phyloP scores from a whole-genome alignment of 2,329 filamentous ascomycete species.

The Diaporthe australafricana region DNA sequence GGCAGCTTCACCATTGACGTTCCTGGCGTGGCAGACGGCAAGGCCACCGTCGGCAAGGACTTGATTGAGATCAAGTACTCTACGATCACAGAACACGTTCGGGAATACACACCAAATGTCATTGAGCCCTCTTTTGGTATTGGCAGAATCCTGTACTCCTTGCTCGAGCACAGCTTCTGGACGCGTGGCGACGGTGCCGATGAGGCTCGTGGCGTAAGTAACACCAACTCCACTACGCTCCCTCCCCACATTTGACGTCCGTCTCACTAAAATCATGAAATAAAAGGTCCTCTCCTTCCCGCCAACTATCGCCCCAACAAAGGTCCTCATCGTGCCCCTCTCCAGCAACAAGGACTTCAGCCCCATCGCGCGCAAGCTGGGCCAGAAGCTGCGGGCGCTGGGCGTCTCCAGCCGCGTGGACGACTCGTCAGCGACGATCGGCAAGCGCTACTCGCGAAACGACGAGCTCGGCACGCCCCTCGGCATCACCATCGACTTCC shows the following conservation, averaged over 20 bases:
- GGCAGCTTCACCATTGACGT: slow-evolving; percentile 85
- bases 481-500: slow-evolving; percentile 95
- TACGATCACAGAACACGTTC: slow-evolving; percentile 82
- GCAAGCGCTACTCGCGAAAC: slow-evolving; percentile 94
- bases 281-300: slow-evolving; percentile 70
- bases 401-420: slow-evolving; percentile 89
- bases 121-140: slow-evolving; percentile 99
- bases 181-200: slow-evolving; percentile 79
- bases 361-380: slow-evolving; percentile 79
- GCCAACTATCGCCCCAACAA: slow-evolving; percentile 85
- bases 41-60: slow-evolving; percentile 83
- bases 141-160: slow-evolving; percentile 89
- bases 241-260: slow-evolving; percentile 28
- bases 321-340: slow-evolving; percentile 91
- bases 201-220: slow-evolving; percentile 86
- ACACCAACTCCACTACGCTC: background rate
- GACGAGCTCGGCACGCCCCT: slow-evolving; percentile 96
- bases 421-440: slow-evolving; percentile 90
- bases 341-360: slow-evolving; percentile 85
- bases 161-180: slow-evolving; percentile 98
- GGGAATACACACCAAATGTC: slow-evolving; percentile 95
- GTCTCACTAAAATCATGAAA: slow-evolving; percentile 40
- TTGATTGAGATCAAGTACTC: slow-evolving; percentile 86
- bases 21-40: slow-evolving; percentile 72
- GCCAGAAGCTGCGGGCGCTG: slow-evolving; percentile 78